Evolutionary conservation across 805 yeast species (phyloP).

Genomic region (Cyberlindnera saturnus): DNA sequence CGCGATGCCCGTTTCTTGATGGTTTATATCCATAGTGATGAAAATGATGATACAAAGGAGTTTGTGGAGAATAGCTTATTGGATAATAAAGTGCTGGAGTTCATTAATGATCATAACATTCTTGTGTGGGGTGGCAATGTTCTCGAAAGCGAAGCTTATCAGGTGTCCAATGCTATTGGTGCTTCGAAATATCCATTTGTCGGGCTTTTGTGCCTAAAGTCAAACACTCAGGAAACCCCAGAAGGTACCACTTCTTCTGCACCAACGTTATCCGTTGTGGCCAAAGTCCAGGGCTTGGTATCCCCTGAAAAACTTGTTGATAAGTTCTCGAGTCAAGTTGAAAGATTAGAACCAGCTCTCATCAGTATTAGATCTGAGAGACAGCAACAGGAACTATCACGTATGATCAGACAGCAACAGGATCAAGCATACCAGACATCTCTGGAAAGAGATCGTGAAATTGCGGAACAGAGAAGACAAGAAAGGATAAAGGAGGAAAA

Average conservation of each 20-base stretch:
- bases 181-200: slow-evolving; percentile 77
- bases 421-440: slow-evolving; percentile 73
- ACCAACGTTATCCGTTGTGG: slow-evolving; percentile 56
- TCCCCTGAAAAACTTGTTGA: slow-evolving; percentile 37
- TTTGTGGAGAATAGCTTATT: slow-evolving; percentile 52
- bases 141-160: slow-evolving; percentile 75
- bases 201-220: slow-evolving; percentile 66
- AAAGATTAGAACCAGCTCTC: slow-evolving; percentile 57
- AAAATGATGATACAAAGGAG: slow-evolving; percentile 53
- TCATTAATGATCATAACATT: slow-evolving; percentile 44
- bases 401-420: slow-evolving; percentile 61
- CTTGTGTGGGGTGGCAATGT: slow-evolving; percentile 87
- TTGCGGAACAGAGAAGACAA: slow-evolving; percentile 36
- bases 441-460: slow-evolving; percentile 56
- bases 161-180: slow-evolving; percentile 68
- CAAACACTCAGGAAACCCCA: slow-evolving; percentile 41
- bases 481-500: slow-evolving; percentile 18
- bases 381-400: slow-evolving; percentile 51
- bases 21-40: slow-evolving; percentile 66
- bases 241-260: slow-evolving; percentile 46
- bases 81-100: slow-evolving; percentile 41
- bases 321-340: slow-evolving; percentile 39
- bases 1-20: slow-evolving; percentile 65
- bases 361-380: slow-evolving; percentile 55
- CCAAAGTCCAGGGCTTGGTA: slow-evolving; percentile 54